Evolutionary conservation across 2,329 filamentous ascomycete genomes (phyloP).

Genomic region (Sphaceloma murrayae): DNA sequence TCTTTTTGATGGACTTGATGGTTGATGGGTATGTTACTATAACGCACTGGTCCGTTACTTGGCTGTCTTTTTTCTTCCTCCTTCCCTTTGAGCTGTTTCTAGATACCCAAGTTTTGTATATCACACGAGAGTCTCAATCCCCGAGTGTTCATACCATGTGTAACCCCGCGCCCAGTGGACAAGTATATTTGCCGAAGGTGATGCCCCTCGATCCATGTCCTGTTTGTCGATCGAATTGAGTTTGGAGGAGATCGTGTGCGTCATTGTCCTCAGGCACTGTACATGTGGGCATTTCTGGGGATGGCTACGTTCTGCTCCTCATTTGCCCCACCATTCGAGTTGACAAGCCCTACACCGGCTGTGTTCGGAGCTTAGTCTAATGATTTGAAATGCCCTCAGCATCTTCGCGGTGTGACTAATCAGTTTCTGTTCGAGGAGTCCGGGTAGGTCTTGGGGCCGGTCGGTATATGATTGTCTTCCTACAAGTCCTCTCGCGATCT

Average conservation of each 20-base stretch:
- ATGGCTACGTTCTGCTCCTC: neutral
- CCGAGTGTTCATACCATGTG: neutral
- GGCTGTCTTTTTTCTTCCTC: too few relatives aligned
- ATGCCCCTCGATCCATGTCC: neutral
- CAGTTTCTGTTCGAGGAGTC: too few relatives aligned
- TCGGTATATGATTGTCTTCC: too few relatives aligned
- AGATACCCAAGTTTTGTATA: slow-evolving; percentile 4
- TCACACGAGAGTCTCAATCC: neutral
- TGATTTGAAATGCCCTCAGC: too few relatives aligned
- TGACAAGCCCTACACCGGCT: too few relatives aligned
- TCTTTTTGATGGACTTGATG: slow-evolving; percentile 15
- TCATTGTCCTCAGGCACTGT: slow-evolving; percentile 11
- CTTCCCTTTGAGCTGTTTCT: too few relatives aligned
- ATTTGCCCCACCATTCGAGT: too few relatives aligned
- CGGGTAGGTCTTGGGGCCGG: neutral
- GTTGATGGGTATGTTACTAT: neutral
- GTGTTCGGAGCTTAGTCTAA: too few relatives aligned
- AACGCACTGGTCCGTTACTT: neutral
- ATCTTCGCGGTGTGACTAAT: too few relatives aligned
- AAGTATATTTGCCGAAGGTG: neutral
- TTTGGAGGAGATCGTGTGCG: neutral
- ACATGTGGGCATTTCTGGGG: neutral
- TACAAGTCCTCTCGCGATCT: too few relatives aligned
- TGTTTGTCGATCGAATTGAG: slow-evolving; percentile 2
- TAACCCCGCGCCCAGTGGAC: neutral